Base-by-base conservation (phyloP, 192 early-diverging fungal species). In the Umbelopsis vinacea region DNA sequence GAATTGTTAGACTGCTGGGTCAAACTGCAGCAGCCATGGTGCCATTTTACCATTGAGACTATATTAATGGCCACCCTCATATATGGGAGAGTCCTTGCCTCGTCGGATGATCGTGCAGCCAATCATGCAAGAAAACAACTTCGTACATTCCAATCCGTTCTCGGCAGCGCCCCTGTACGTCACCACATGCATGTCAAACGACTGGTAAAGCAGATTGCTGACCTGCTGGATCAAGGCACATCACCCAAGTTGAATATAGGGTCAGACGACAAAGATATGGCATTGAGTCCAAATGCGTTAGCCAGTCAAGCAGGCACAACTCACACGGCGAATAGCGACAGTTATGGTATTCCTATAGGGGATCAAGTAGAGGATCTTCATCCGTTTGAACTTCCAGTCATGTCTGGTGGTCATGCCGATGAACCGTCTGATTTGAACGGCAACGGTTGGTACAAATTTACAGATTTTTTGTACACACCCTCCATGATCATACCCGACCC, bases 41-140 rank as follows among this genome's bases (percentile, higher is more conserved):
- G 79, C 48, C 79, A 81, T 38, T 81, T 81, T 45, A 76, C 79
- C 10, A 24, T 81, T 4, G 79, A 74, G 7, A 72, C 75, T 0
- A 22, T 81, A 22, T 68, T 74, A 29, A 67, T 76, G 69, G 75
- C 72, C 10, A 52, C 67, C 6, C 52, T 66, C 19, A 53, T 78
- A 4, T 78, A 78, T 23, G 73, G 60, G 4, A 70, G 63, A 48
- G 68, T 70, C 35, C 29, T 78, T 4, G 26, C 46, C 17, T 24
- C 48, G 17, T 46, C 53, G 3, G 23, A 63, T 24, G 0, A 35
- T 10, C 40, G 45, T 6, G 53, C 57, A 12, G 40, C 23, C 14
- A 43, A 47, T 17, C 48, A 45, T 14, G 69, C 76, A 6, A 74
- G 60, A 23, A 33, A 66, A 38, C 68, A 78, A 24, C 38, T 78